These are phyloP conservation scores for Rhizopogon sp. DNA, from an alignment of 768 basidiomycete genomes.

Conservation along the genomic window DNA sequence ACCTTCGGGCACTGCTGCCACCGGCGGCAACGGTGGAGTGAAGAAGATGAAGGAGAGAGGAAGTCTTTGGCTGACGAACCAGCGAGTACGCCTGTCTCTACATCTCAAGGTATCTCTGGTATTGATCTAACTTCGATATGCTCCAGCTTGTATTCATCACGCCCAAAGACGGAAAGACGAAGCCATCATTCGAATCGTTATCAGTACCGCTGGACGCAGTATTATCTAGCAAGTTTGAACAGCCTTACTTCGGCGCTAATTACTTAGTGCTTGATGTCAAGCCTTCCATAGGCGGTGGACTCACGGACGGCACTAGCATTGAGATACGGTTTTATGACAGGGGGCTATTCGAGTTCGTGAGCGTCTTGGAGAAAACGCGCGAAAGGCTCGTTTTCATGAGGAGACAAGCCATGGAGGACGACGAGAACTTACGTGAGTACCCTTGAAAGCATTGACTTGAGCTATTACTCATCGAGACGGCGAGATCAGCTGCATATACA, in stretches of 20 bases:
- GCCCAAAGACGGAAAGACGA: conserved; percentile 18
- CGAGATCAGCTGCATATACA: conserved; percentile 22
- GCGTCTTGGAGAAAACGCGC: conserved; percentile 69
- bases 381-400: conserved; percentile 75
- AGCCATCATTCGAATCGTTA: conserved; percentile 35
- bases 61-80: conserved; percentile 61
- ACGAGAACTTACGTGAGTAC: conserved; percentile 26
- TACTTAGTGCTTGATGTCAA: conserved; percentile 62
- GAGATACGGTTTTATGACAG: conserved; percentile 67
- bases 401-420: conserved; percentile 40
- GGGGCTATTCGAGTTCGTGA: conserved; percentile 71
- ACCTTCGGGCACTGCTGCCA: conserved; percentile 34
- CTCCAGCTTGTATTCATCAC: conserved; percentile 60
- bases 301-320: conserved; percentile 56
- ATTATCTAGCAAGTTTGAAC: conserved; percentile 66
- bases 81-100: conserved; percentile 46
- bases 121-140: conserved; percentile 2
- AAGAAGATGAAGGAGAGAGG: conserved; percentile 60
- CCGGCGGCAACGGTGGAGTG: conserved; percentile 50
- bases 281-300: conserved; percentile 62
- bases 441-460: neutral
- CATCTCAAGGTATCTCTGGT: conserved; percentile 2
- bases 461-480: neutral
- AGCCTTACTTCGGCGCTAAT: conserved; percentile 69
- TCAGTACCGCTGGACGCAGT: conserved; percentile 60